A percentile compares a stretch with the other conserved stretches of the same genome.
These are phyloP conservation scores for Biscutella auriculata DNA, from an alignment of 441 rosid genomes.

Conservation along the genomic window DNA sequence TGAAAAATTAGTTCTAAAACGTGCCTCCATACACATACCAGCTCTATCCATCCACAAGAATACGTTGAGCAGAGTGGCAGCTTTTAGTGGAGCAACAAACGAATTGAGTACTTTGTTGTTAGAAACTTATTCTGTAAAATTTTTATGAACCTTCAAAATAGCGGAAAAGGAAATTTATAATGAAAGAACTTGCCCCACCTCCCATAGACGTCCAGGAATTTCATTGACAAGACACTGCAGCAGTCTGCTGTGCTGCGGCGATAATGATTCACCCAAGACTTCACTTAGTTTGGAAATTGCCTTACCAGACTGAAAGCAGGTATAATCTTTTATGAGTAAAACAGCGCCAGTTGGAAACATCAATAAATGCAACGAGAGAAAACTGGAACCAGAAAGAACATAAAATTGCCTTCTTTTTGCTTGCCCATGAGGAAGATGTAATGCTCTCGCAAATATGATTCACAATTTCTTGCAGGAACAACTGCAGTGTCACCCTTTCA, in stretches of 20 bases:
- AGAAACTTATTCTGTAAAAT: background rate
- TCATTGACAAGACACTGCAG: conserved; percentile 66
- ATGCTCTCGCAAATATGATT: conserved; percentile 65
- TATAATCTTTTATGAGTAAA: conserved; percentile 6
- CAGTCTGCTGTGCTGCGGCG: conserved; percentile 44
- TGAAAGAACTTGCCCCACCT: conserved; percentile 36
- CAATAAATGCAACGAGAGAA: background rate
- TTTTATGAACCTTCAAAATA: background rate
- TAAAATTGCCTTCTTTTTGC: conserved; percentile 59
- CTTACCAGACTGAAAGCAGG: conserved; percentile 55
- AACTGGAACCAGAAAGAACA: conserved; percentile 6
- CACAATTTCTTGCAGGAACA: conserved; percentile 75
- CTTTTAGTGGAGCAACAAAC: background rate
- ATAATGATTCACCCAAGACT: conserved; percentile 77
- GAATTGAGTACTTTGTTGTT: background rate
- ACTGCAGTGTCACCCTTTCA: conserved; percentile 70
- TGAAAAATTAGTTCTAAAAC: background rate
- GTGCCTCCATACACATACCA: background rate
- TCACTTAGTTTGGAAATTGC: conserved; percentile 79
- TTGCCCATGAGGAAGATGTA: conserved; percentile 80
- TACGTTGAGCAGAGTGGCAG: conserved; percentile 1
- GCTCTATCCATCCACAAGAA: conserved; percentile 5
- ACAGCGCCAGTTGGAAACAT: background rate
- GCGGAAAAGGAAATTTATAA: background rate
- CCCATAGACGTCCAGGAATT: conserved; percentile 93